Conservation (phyloP, 2,329 filamentous ascomycete species). For the Hypoxylon sp. region DNA sequence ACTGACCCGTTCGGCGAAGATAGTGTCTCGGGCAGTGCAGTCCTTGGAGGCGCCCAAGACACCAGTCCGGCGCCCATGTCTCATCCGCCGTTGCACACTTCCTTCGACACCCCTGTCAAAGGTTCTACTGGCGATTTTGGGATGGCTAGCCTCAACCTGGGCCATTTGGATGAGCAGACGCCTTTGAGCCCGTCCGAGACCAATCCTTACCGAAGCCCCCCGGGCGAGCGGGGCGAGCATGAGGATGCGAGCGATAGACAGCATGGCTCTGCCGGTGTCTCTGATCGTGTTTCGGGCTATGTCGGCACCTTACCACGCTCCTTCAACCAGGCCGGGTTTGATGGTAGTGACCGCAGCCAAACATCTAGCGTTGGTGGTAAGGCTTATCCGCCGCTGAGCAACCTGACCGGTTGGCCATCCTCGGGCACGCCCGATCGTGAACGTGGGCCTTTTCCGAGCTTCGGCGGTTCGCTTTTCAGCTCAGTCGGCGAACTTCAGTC, state of each 20-base stretch:
- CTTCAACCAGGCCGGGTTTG: constrained; percentile 59
- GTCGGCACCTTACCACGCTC: constrained; percentile 53
- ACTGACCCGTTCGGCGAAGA: constrained; percentile 78
- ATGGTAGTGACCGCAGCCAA: constrained; percentile 88
- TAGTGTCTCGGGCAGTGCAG: constrained; percentile 71
- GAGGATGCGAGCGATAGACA: constrained; percentile 60
- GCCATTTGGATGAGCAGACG: constrained; percentile 69
- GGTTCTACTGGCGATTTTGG: constrained; percentile 66
- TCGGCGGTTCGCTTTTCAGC: constrained; percentile 83
- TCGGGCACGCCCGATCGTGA: constrained; percentile 74
- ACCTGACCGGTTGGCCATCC: constrained; percentile 70
- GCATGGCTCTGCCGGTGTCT: constrained; percentile 61
- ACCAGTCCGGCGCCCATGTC: constrained; percentile 57
- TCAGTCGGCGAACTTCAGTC: constrained; percentile 81
- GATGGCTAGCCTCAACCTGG: constrained; percentile 66
- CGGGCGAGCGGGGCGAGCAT: constrained; percentile 73
- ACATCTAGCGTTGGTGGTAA: constrained; percentile 87
- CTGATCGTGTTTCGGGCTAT: constrained; percentile 56
- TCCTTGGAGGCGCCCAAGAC: constrained; percentile 78
- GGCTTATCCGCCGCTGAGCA: constrained; percentile 70
- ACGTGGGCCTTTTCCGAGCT: constrained; percentile 63
- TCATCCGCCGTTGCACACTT: constrained; percentile 47
- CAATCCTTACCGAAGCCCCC: constrained; percentile 93
- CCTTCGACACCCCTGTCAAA: constrained; percentile 64
- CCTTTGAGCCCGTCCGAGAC: constrained; percentile 92